These are phyloP conservation scores for Marasmius fiardii DNA, from an alignment of 1,284 basidiomycete species.

Conservation along the genomic window DNA sequence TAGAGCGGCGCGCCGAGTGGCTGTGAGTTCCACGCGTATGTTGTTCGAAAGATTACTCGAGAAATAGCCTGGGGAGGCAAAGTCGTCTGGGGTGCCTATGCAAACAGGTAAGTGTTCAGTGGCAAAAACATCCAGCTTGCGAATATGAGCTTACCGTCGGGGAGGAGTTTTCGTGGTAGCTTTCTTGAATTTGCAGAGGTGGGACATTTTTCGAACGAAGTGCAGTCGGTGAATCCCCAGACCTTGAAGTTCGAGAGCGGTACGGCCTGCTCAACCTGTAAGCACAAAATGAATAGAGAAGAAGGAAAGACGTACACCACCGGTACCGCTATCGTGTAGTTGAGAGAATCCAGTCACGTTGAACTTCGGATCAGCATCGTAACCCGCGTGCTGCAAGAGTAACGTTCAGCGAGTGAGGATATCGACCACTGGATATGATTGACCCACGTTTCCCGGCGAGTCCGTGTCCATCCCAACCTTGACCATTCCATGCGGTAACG, in stretches of 20 bases:
- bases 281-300: background rate
- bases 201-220: slow-evolving; percentile 46
- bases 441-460: slow-evolving; percentile 51
- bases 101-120: background rate
- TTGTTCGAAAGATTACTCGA: slow-evolving; percentile 54
- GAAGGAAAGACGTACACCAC: slow-evolving; percentile 37
- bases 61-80: slow-evolving; percentile 62
- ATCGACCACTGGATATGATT: background rate
- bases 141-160: slow-evolving; percentile 33
- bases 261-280: slow-evolving; percentile 34
- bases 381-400: slow-evolving; percentile 53
- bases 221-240: slow-evolving; percentile 49
- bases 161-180: slow-evolving; percentile 37
- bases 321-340: slow-evolving; percentile 60
- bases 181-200: slow-evolving; percentile 44
- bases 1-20: slow-evolving; percentile 51
- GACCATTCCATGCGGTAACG: slow-evolving; percentile 63
- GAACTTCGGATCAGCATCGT: slow-evolving; percentile 48
- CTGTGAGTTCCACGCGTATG: slow-evolving; percentile 56
- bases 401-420: background rate
- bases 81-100: slow-evolving; percentile 54
- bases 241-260: slow-evolving; percentile 63
- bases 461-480: slow-evolving; percentile 67
- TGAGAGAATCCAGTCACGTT: slow-evolving; percentile 61
- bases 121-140: background rate